Conservation (phyloP, 139 green algal species). For the Chlamydomonas eustigma region DNA sequence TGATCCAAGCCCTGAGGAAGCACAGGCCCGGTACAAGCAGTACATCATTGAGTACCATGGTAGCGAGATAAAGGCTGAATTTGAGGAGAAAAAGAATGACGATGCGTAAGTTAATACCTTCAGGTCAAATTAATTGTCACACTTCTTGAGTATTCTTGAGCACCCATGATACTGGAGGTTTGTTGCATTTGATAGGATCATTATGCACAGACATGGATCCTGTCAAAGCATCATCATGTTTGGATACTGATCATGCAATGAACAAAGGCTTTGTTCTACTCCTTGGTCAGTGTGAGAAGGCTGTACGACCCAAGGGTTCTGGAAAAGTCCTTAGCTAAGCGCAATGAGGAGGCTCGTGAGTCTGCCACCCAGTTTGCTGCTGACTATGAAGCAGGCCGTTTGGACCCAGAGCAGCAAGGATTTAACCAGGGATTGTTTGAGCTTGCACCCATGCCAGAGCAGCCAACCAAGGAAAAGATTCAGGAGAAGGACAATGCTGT, state of each 20-base stretch:
- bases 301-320: slow-evolving; percentile 44
- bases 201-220: too few species aligned
- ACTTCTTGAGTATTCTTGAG: too few species aligned
- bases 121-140: too few species aligned
- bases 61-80: slow-evolving; percentile 48
- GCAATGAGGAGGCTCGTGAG: slow-evolving; percentile 36
- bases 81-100: slow-evolving; percentile 41
- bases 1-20: slow-evolving; percentile 54
- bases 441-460: slow-evolving; percentile 18
- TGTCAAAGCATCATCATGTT: too few species aligned
- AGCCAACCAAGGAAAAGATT: slow-evolving; percentile 7
- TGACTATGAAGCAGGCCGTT: slow-evolving; percentile 26
- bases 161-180: too few species aligned
- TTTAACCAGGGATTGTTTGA: slow-evolving; percentile 51
- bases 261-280: too few species aligned
- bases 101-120: slow-evolving; percentile 39
- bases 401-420: slow-evolving; percentile 28
- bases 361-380: slow-evolving; percentile 34
- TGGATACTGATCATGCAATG: too few species aligned
- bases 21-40: slow-evolving; percentile 53
- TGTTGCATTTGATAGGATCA: too few species aligned
- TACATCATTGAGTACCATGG: slow-evolving; percentile 71
- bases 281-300: slow-evolving; percentile 17
- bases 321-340: slow-evolving; percentile 33
- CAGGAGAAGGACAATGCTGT: not conserved